Percentiles rank a stretch among this genome's conserved stretches.
Conservation (phyloP, 1,284 basidiomycete species). For the Papiliotrema fonsecae region DNA sequence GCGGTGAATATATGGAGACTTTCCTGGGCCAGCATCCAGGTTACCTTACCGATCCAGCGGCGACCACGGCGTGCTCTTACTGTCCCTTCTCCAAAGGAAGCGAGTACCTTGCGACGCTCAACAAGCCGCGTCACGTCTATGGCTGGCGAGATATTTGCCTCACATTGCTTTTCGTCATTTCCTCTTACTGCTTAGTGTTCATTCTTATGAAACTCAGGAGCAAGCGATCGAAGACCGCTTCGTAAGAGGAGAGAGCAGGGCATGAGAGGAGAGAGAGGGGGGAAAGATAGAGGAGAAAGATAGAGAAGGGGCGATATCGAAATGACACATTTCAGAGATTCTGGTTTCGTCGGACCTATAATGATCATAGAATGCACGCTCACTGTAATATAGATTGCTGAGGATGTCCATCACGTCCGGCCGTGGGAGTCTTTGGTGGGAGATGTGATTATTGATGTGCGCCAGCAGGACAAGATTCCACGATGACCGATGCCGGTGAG, state of each 20-base stretch:
- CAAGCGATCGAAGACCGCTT: slow-evolving; percentile 32
- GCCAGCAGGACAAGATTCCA: too few relatives aligned
- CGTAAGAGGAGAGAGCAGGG: slow-evolving; percentile 8
- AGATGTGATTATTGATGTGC: too few relatives aligned
- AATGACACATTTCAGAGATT: too few relatives aligned
- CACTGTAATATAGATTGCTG: too few relatives aligned
- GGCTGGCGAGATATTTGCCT: slow-evolving; percentile 39
- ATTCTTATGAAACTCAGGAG: slow-evolving; percentile 34
- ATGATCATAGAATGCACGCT: too few relatives aligned
- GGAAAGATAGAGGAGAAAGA: too few relatives aligned
- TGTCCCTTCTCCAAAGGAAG: slow-evolving; percentile 34
- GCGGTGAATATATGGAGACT: slow-evolving; percentile 30
- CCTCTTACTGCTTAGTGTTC: slow-evolving; percentile 33
- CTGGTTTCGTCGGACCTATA: too few relatives aligned
- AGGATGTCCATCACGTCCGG: too few relatives aligned
- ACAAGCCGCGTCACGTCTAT: slow-evolving; percentile 25
- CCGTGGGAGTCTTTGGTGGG: too few relatives aligned
- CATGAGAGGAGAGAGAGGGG: too few relatives aligned
- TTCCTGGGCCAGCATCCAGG: slow-evolving; percentile 24
- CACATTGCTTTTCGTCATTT: slow-evolving; percentile 27
- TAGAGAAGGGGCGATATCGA: too few relatives aligned
- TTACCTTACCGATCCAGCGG: slow-evolving; percentile 32
- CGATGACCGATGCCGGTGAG: too few relatives aligned
- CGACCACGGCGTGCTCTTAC: slow-evolving; percentile 34
- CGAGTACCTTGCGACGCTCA: slow-evolving; percentile 36